phyloP scores from a whole-genome alignment of 139 green algal species.

The Prasinococcaceae sp. region DNA sequence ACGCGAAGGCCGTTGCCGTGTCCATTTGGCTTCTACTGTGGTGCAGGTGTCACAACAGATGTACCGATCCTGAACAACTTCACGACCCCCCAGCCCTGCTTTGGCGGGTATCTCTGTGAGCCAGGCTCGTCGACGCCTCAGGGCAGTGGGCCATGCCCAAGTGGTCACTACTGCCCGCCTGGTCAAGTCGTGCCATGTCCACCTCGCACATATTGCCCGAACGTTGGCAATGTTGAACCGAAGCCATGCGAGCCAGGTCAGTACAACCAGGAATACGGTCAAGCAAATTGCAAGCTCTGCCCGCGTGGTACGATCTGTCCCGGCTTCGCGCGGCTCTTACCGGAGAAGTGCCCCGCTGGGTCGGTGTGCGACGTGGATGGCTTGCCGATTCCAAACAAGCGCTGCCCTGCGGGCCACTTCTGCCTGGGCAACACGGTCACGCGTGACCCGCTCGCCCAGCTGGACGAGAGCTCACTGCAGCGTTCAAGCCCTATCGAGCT shows the following conservation, averaged over 20 bases:
- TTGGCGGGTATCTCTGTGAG: constrained; percentile 9
- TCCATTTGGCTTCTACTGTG: constrained; percentile 12
- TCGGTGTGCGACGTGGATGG: constrained; percentile 11
- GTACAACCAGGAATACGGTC: constrained; percentile 10
- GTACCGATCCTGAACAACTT: constrained; percentile 10
- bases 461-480: constrained; percentile 6
- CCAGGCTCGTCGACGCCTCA: constrained; percentile 5
- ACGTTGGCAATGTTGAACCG: constrained; percentile 9
- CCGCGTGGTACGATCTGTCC: constrained; percentile 12
- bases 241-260: constrained; percentile 5
- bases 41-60: constrained; percentile 2
- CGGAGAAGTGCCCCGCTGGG: constrained; percentile 3
- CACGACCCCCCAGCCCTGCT: constrained; percentile 11
- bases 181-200: constrained; percentile 3
- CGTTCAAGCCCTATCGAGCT: constrained; percentile 2
- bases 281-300: constrained; percentile 5
- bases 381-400: neutral
- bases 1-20: constrained; percentile 8
- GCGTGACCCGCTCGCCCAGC: neutral
- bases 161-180: constrained; percentile 8
- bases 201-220: constrained; percentile 5
- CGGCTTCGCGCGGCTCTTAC: constrained; percentile 1
- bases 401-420: constrained; percentile 11
- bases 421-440: constrained; percentile 17
- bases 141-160: constrained; percentile 7